A percentile compares a stretch with the other conserved stretches of the same genome.
These are phyloP conservation scores for Thalassiosira delicatula DNA, from an alignment of 352 stramenopile species.

Conservation along the genomic window DNA sequence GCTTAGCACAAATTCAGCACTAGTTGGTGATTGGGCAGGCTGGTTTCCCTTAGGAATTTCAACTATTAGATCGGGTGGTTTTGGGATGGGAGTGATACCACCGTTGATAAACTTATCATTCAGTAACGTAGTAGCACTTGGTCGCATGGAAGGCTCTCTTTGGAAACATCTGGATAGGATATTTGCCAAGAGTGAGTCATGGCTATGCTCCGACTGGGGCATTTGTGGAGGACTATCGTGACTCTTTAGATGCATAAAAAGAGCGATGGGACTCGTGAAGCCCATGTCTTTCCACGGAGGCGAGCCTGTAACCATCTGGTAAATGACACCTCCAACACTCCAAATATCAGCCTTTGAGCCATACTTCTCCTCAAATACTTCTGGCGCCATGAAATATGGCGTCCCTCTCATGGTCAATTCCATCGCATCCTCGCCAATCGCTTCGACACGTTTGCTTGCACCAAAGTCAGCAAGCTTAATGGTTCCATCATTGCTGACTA, in stretches of 20 bases:
- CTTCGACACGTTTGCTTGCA: conserved; percentile 85
- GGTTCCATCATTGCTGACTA: conserved; percentile 92
- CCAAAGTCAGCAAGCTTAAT: conserved; percentile 95
- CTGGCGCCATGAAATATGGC: conserved; percentile 93
- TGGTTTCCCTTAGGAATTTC: not conserved
- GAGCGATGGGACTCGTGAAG: conserved; percentile 84
- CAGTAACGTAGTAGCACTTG: conserved; percentile 60
- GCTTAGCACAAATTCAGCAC: not conserved
- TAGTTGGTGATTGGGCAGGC: conserved; percentile 4
- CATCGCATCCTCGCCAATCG: conserved; percentile 68
- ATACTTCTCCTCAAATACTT: conserved; percentile 90
- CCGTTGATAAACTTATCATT: conserved; percentile 70
- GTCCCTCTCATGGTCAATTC: conserved; percentile 86
- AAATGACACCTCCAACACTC: conserved; percentile 85
- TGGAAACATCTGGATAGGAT: no score
- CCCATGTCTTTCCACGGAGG: conserved; percentile 88
- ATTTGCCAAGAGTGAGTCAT: no score
- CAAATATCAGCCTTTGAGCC: conserved; percentile 86
- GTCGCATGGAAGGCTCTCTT: no score
- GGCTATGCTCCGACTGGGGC: conserved; percentile 21
- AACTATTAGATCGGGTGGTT: conserved; percentile 7
- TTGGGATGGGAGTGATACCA: not conserved
- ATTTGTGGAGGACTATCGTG: conserved; percentile 57
- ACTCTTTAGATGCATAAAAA: conserved; percentile 83
- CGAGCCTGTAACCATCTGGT: conserved; percentile 86